These are phyloP conservation scores for Ceratobasidium sp. DNA, from an alignment of 1,284 basidiomycete species.

Conservation along the genomic window DNA sequence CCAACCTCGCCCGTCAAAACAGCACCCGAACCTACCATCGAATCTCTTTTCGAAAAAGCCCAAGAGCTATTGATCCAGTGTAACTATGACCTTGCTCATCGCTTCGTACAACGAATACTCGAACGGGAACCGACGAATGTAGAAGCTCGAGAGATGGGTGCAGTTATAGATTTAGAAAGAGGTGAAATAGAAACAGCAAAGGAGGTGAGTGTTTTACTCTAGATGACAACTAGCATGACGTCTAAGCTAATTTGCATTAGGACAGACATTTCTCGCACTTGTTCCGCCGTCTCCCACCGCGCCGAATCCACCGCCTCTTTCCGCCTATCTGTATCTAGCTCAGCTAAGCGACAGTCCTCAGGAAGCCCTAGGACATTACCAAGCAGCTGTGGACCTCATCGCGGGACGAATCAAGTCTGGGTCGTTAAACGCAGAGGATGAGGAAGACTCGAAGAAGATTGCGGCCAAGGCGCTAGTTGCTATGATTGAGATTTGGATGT, in stretches of 20 bases:
- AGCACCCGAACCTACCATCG: conserved; percentile 58
- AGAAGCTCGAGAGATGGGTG: conserved; percentile 84
- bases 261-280: conserved; percentile 74
- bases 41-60: conserved; percentile 77
- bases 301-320: conserved; percentile 75
- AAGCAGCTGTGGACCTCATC: conserved; percentile 82
- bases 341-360: conserved; percentile 85
- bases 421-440: conserved; percentile 61
- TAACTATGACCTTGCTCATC: conserved; percentile 84
- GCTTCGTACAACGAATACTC: conserved; percentile 78
- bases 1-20: conserved; percentile 6
- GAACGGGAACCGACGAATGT: conserved; percentile 74
- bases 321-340: conserved; percentile 90
- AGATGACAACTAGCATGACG: conserved; percentile 6
- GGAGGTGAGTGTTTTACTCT: conserved; percentile 64
- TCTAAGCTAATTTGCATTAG: conserved; percentile 30
- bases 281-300: conserved; percentile 72
- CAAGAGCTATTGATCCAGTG: conserved; percentile 84
- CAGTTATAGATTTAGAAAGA: conserved; percentile 80
- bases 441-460: conserved; percentile 75
- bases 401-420: conserved; percentile 71
- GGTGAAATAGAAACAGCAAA: conserved; percentile 82
- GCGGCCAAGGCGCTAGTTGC: conserved; percentile 88
- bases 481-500: conserved; percentile 98
- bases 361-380: conserved; percentile 83